These are phyloP conservation scores for Microcyclospora tardicrescens DNA, from an alignment of 2,329 filamentous ascomycete species.

Conservation along the genomic window DNA sequence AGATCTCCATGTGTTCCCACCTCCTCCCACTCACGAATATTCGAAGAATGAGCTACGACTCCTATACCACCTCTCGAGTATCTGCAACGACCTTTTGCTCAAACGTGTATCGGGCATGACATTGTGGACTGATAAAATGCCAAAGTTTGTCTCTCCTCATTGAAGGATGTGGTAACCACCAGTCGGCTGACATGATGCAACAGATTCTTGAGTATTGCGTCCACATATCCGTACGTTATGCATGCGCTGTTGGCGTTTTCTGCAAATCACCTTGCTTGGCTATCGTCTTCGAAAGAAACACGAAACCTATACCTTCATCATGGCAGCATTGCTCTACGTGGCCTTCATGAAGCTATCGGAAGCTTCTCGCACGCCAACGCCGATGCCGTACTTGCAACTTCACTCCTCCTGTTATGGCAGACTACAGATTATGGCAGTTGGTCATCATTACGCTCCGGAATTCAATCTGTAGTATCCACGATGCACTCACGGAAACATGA, in stretches of 20 bases:
- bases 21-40: slow-evolving; percentile 58
- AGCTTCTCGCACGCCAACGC: slow-evolving; percentile 75
- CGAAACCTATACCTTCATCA: slow-evolving; percentile 84
- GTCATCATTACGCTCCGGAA: slow-evolving; percentile 85
- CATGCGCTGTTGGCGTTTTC: slow-evolving; percentile 83
- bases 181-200: too few relatives aligned
- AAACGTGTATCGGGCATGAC: slow-evolving; percentile 66
- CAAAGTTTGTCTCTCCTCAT: slow-evolving; percentile 52
- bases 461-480: slow-evolving; percentile 75
- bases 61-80: slow-evolving; percentile 78
- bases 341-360: slow-evolving; percentile 75
- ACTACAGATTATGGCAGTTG: slow-evolving; percentile 89
- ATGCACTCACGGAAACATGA: slow-evolving; percentile 86
- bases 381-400: slow-evolving; percentile 83
- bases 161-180: slow-evolving; percentile 34
- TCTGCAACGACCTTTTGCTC: slow-evolving; percentile 70
- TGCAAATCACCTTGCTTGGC: slow-evolving; percentile 84
- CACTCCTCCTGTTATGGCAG: slow-evolving; percentile 88
- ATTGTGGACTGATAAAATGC: slow-evolving; percentile 85
- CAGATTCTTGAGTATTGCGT: slow-evolving; percentile 62
- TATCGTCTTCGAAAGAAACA: slow-evolving; percentile 73
- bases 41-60: slow-evolving; percentile 69
- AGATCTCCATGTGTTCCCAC: slow-evolving; percentile 62
- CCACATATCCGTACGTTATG: slow-evolving; percentile 81
- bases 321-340: slow-evolving; percentile 71